Conservation (phyloP, 2,329 filamentous ascomycete genomes). For the Elsinoe necatrix region DNA sequence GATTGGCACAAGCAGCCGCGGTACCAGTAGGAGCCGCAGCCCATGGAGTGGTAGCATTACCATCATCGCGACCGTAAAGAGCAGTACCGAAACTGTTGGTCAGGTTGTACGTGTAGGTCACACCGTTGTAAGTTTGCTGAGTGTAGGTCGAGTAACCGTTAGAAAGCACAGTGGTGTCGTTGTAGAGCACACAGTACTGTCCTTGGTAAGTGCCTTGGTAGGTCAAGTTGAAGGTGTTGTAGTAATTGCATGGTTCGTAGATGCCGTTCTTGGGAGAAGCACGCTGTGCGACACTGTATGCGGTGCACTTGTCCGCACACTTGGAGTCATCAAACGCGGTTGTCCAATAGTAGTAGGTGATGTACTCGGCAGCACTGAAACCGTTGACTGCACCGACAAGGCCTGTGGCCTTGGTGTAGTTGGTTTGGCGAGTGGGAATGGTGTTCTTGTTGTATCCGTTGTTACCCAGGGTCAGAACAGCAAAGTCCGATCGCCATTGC, state of each 20-base stretch:
- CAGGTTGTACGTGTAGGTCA: conserved; percentile 17
- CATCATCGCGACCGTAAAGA: conserved; percentile 17
- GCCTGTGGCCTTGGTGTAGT: conserved; percentile 16
- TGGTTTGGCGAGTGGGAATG: conserved; percentile 9
- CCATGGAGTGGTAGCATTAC: conserved; percentile 13
- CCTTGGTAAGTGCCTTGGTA: conserved; percentile 15
- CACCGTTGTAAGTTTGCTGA: not conserved
- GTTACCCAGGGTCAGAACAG: conserved; percentile 23
- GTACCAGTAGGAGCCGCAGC: conserved; percentile 16
- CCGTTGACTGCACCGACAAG: conserved; percentile 14
- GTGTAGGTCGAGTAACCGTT: conserved; percentile 13
- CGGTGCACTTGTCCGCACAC: conserved; percentile 14
- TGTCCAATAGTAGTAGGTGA: conserved; percentile 13
- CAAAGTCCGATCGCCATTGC: conserved; percentile 23
- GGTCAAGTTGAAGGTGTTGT: conserved; percentile 19
- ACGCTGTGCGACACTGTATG: conserved; percentile 9
- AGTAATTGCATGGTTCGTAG: conserved; percentile 19
- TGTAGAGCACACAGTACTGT: conserved; percentile 18
- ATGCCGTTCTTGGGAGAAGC: conserved; percentile 2
- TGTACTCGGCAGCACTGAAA: conserved; percentile 7
- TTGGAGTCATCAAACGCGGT: conserved; percentile 10
- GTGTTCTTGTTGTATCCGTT: conserved; percentile 18
- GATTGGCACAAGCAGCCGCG: conserved; percentile 14
- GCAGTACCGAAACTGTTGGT: conserved; percentile 17
- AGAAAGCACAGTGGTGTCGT: conserved; percentile 7